Percentiles rank a stretch among this genome's conserved stretches.
Conservation (phyloP, 306 rosid species). For the Trichosanthes cucumerina region DNA sequence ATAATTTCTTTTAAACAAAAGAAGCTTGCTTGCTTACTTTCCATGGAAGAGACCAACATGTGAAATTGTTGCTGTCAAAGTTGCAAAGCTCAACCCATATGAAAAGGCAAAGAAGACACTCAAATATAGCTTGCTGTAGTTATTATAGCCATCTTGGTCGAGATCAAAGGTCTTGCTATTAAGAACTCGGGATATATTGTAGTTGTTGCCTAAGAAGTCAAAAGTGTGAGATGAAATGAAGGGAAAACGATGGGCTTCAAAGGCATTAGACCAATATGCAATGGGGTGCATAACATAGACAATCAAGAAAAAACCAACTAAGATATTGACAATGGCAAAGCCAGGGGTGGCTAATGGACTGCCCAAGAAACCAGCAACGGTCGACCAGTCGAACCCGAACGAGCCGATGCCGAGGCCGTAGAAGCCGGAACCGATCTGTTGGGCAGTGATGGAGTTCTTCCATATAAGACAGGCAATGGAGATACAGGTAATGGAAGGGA, state of each 20-base stretch:
- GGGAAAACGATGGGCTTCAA: conserved; percentile 21
- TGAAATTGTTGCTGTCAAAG: conserved; percentile 20
- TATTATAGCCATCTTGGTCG: conserved; percentile 6
- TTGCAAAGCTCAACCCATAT: conserved; percentile 28
- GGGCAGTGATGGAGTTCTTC: conserved; percentile 20
- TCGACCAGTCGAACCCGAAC: conserved; percentile 27
- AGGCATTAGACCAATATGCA: conserved; percentile 23
- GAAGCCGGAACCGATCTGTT: conserved; percentile 28
- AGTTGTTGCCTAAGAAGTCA: conserved; percentile 8
- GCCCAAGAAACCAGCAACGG: conserved; percentile 20
- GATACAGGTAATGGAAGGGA: conserved; percentile 21
- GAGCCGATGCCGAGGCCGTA: conserved; percentile 36
- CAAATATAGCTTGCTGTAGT: conserved; percentile 17
- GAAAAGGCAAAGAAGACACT: conserved; percentile 16
- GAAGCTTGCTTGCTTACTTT: neutral
- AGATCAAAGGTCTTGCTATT: conserved; percentile 12
- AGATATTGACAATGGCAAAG: conserved; percentile 19
- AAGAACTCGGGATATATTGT: conserved; percentile 18
- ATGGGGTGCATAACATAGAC: conserved; percentile 24
- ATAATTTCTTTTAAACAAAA: neutral
- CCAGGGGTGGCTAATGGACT: conserved; percentile 27
- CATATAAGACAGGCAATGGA: conserved; percentile 22
- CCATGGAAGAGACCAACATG: conserved; percentile 34
- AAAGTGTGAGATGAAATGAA: conserved; percentile 16
- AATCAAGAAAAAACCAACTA: conserved; percentile 18